Percentiles rank a stretch among this genome's conserved stretches.
These are phyloP conservation scores for Lentinula aciculospora DNA, from an alignment of 768 basidiomycete species.

Conservation along the genomic window DNA sequence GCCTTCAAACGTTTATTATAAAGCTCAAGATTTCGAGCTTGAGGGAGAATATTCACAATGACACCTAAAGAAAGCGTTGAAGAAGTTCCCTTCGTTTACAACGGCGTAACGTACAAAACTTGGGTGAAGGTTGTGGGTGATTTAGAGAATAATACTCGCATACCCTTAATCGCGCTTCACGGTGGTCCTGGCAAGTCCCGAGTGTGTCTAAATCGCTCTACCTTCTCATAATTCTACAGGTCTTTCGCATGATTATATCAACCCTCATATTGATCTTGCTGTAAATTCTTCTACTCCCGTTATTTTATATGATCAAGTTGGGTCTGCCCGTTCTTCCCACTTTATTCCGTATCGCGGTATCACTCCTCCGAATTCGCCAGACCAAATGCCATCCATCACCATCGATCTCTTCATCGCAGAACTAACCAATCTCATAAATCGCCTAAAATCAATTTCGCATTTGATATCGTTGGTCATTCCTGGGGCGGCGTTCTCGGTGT, in stretches of 20 bases:
- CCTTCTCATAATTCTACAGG: neutral
- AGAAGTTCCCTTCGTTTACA: neutral
- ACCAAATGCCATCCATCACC: conserved; percentile 23
- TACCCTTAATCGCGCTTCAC: conserved; percentile 37
- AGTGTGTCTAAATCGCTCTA: neutral
- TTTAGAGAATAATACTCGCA: neutral
- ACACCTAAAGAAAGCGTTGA: neutral
- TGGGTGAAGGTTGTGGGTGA: neutral
- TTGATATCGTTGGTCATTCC: conserved; percentile 47
- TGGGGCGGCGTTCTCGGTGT: conserved; percentile 53
- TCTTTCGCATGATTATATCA: conserved; percentile 8
- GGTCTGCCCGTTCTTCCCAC: conserved; percentile 39
- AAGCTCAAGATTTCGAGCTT: no score
- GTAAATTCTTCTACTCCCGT: conserved; percentile 28
- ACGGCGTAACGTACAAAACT: neutral
- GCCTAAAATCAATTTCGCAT: conserved; percentile 37
- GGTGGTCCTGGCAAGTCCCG: conserved; percentile 38
- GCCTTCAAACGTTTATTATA: neutral
- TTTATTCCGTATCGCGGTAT: conserved; percentile 13
- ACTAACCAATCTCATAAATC: conserved; percentile 40
- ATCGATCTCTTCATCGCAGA: conserved; percentile 48
- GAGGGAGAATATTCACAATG: neutral
- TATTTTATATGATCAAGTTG: conserved; percentile 48
- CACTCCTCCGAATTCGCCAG: neutral
- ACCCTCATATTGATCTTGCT: conserved; percentile 4